These are phyloP conservation scores for Trichoderma afroharzianum DNA, from an alignment of 2,329 filamentous ascomycete species.

Conservation along the genomic window DNA sequence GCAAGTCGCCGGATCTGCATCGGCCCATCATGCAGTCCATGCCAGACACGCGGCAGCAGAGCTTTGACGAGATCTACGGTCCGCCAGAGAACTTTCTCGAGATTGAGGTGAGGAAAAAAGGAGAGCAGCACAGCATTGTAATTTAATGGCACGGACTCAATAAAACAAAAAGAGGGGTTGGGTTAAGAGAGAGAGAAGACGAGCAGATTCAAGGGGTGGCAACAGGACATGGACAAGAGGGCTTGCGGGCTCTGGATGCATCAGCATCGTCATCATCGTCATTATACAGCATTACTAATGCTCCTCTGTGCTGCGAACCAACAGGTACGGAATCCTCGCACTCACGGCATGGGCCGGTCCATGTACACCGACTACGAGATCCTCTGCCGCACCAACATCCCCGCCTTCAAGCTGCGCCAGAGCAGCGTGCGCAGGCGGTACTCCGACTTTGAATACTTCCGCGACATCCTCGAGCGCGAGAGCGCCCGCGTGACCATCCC, in stretches of 20 bases:
- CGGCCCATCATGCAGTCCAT: conserved; percentile 61
- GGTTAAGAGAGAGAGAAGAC: not conserved
- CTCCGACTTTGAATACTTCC: conserved; percentile 98
- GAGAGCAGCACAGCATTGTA: not conserved
- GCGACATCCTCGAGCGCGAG: conserved; percentile 95
- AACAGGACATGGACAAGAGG: not conserved
- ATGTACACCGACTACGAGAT: conserved; percentile 99
- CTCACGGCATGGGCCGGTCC: conserved; percentile 86
- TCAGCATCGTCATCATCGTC: not conserved
- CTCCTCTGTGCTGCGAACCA: not conserved
- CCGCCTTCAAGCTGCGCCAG: conserved; percentile 92
- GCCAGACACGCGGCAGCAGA: conserved; percentile 78
- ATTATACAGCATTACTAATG: not conserved
- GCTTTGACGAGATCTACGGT: conserved; percentile 98
- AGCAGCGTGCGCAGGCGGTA: conserved; percentile 88
- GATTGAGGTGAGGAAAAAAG: conserved; percentile 68
- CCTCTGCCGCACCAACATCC: conserved; percentile 95
- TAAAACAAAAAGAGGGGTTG: not conserved
- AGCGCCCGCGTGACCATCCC: conserved; percentile 92
- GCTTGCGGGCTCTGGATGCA: not conserved
- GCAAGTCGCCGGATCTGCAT: conserved; percentile 37
- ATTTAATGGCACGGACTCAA: not conserved
- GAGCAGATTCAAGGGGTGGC: not conserved
- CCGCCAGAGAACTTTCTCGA: conserved; percentile 98
- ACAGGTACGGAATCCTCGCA: conserved; percentile 89